Evolutionary conservation across 2,329 filamentous ascomycete genomes (phyloP), one percentile per base, ranked within the genome.

Genomic region (Penicillium sp.): DNA sequence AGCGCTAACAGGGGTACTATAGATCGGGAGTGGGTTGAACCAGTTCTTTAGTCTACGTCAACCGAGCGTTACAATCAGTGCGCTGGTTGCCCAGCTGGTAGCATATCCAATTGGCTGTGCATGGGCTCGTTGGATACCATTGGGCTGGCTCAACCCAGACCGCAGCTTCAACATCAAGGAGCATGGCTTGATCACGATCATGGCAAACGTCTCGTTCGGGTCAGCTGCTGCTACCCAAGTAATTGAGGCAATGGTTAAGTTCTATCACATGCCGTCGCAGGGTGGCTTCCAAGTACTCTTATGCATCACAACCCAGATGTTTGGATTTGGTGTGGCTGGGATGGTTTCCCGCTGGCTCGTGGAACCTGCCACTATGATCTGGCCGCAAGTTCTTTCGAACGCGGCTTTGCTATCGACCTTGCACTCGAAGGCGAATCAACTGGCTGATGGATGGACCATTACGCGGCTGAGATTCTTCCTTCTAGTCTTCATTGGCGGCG

Each of bases 321-420:
- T 88, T 62, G 88, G 88, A 6, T 88, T 88, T 65, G 87, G 87
- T 2, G 77, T 90, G 31, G 88, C 88, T 7, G 87, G 87, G 3
- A 71, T 89, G 60, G 79, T 82, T 30, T 80, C 86, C 23, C 82
- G 85, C 41, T 89, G 87, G 75, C 81, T 90, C n/a, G 75, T 78
- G 38, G 73, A 78, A 75, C 87, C 86, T 1, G 85, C 87, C 2
- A 82, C 85, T 56, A 89, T 89, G 86, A 85, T 89, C 56, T 89
- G 87, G 86, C 87, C 87, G 1, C 80, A 83, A 23, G 82, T 84
- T 30, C 77, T 88, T 58, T 81, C 79, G 3, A 84, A 81, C 63
- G 81, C 80, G 0, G 78, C 81, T 0, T 75, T 86, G 7, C 80
- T 86, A 31, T 69, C 70, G 6, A 75, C 75, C 1, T 65, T 78